Conservation (phyloP, 148 eudicot species). For the Silene latifolia region DNA sequence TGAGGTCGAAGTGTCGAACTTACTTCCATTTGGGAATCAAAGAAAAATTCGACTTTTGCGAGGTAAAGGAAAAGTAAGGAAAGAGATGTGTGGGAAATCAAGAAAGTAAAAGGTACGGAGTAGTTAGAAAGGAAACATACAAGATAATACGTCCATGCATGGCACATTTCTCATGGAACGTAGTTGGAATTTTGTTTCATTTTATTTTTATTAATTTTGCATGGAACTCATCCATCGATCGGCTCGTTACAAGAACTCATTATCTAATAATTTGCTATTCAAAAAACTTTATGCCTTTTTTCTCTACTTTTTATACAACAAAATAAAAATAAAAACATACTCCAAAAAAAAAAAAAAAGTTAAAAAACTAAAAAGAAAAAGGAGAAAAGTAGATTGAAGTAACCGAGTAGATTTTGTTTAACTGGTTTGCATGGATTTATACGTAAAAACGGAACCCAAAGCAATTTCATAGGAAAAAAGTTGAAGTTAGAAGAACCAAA, state of each 20-base stretch:
- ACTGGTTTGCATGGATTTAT: conserved; percentile 25
- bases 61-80: neutral
- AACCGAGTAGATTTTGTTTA: conserved; percentile 46
- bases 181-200: conserved; percentile 18
- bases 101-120: conserved; percentile 6
- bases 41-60: too few relatives aligned
- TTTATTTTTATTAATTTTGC: conserved; percentile 25
- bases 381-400: conserved; percentile 18
- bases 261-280: conserved; percentile 18
- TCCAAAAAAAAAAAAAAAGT: conserved; percentile 1
- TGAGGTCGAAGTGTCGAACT: too few relatives aligned
- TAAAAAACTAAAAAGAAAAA: conserved; percentile 1
- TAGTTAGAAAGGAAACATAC: neutral
- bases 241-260: conserved; percentile 34
- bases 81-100: conserved; percentile 15
- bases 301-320: conserved; percentile 43
- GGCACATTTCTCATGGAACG: conserved; percentile 43
- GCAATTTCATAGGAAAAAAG: conserved; percentile 3
- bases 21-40: too few relatives aligned
- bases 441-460: conserved; percentile 21
- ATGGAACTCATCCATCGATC: conserved; percentile 28
- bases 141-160: conserved; percentile 50
- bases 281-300: conserved; percentile 26
- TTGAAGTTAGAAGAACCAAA: conserved; percentile 7
- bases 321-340: neutral